A percentile compares a stretch with the other conserved stretches of the same genome.
phyloP scores from a whole-genome alignment of 2,329 filamentous ascomycete species.

The Colletotrichum lentis region DNA sequence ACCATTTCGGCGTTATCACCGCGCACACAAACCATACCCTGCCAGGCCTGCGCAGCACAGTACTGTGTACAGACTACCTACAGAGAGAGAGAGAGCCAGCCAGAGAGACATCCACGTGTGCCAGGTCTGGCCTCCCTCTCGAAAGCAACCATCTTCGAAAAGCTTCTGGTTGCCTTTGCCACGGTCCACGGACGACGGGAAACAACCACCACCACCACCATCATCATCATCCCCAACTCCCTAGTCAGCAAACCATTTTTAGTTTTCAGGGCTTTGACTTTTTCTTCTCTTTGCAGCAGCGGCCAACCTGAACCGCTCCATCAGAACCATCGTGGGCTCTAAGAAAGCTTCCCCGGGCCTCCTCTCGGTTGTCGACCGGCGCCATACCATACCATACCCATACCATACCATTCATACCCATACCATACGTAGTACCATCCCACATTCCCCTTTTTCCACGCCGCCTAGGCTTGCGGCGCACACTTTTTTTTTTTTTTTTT shows the following conservation, averaged over 20 bases:
- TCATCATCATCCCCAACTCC: background rate
- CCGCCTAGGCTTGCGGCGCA: slow-evolving; percentile 2
- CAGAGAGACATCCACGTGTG: background rate
- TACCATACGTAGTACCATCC: no score
- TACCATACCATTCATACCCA: no score
- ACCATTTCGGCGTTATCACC: slow-evolving; percentile 25
- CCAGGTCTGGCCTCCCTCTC: background rate
- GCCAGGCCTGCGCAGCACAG: no score
- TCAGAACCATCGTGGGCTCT: slow-evolving; percentile 29
- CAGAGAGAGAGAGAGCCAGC: background rate
- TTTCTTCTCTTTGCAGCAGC: slow-evolving; percentile 4
- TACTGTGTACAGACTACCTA: background rate
- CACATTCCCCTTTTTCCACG: slow-evolving; percentile 2
- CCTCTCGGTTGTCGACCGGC: slow-evolving; percentile 27
- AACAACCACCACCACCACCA: background rate
- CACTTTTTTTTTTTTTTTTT: background rate
- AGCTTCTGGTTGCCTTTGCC: background rate
- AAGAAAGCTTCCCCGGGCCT: slow-evolving; percentile 29
- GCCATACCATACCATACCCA: background rate
- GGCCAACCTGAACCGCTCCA: slow-evolving; percentile 31
- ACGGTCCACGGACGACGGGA: slow-evolving; percentile 21
- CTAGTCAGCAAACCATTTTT: slow-evolving; percentile 22
- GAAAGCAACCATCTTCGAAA: background rate
- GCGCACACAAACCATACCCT: slow-evolving; percentile 10
- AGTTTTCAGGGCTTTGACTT: slow-evolving; percentile 26